Base-by-base conservation (phyloP, 306 rosid species). In the Vachellia pachyceras region DNA sequence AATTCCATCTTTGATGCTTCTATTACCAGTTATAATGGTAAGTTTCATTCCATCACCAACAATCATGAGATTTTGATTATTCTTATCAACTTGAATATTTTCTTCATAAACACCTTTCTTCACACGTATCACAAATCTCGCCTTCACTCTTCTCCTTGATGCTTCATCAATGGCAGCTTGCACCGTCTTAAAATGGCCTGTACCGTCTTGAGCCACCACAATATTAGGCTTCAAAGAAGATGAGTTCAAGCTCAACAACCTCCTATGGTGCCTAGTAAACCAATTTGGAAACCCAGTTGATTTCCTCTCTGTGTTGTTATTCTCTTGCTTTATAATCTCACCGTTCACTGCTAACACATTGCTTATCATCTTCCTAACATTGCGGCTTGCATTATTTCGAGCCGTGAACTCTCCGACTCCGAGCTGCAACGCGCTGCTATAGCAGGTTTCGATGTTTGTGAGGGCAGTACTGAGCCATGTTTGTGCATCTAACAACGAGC, bases 401-500 rank as follows among this genome's bases (percentile, higher is more conserved):
- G 7, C 5, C 1, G 83, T 79, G 49, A 89, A 86, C 13, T 87
- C 84, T 4, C 86, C 57, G 2, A 94, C 88, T 3, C 85, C 82
- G 0, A 91, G 81, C 6, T 90, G 95, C 3, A 66, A 45, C 1
- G 97, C 89, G 0, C 90, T 88, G 11, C 71, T 76, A 5, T 50
- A 78, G 33, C 98, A 94, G 0, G 91, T 87, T 23, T 85, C 84
- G 4, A 92, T 80, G 91, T 89, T 89, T 3, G 98, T 94, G 9
- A 90, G 89, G 22, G 98, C 90, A 0, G 98, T 84, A 84, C 97
- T 94, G 0, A 94, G 92, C 98, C 98, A 94, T 1, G 97, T 94
- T 63, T 94, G 98, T 1, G 92, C 92, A 20, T 94, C 98, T 13
- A 86, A 90, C 2, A 83, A 45, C 6, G 97, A 33, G 17, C 10